These are phyloP conservation scores for Colletotrichum caudatum DNA, from an alignment of 2,329 filamentous ascomycete species.

Conservation along the genomic window DNA sequence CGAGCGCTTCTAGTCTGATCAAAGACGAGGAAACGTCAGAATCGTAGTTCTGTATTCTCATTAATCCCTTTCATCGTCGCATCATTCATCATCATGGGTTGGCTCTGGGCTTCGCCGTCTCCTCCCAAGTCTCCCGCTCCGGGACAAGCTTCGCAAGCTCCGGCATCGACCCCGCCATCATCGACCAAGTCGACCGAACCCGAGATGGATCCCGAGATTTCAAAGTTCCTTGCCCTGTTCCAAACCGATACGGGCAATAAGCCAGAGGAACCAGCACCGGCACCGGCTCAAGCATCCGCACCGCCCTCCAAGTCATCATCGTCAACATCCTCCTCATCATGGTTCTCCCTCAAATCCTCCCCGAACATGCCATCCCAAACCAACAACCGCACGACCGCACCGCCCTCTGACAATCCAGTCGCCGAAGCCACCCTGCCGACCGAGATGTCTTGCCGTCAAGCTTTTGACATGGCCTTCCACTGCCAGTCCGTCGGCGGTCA, in stretches of 20 bases:
- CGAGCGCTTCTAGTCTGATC: constrained; percentile 1
- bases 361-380: constrained; percentile 40
- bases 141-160: constrained; percentile 44
- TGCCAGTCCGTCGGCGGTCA: constrained; percentile 93
- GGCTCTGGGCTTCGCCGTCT: constrained; percentile 67
- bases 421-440: constrained; percentile 80
- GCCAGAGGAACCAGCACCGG: constrained; percentile 42
- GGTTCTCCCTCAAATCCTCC: constrained; percentile 51
- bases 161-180: constrained; percentile 43
- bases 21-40: background rate
- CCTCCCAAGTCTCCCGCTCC: constrained; percentile 48
- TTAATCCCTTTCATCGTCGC: background rate
- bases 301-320: constrained; percentile 47
- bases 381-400: constrained; percentile 40
- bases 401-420: constrained; percentile 57
- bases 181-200: constrained; percentile 36
- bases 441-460: constrained; percentile 87
- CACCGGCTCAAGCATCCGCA: constrained; percentile 43
- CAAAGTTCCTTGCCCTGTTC: constrained; percentile 65
- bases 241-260: constrained; percentile 50
- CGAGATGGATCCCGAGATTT: constrained; percentile 62
- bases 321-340: constrained; percentile 47
- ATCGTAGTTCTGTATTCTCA: too few relatives aligned
- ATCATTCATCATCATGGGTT: constrained; percentile 63
- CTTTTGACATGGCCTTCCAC: constrained; percentile 94